Conservation (phyloP, 768 basidiomycete genomes). For the Serpula lacrymans region DNA sequence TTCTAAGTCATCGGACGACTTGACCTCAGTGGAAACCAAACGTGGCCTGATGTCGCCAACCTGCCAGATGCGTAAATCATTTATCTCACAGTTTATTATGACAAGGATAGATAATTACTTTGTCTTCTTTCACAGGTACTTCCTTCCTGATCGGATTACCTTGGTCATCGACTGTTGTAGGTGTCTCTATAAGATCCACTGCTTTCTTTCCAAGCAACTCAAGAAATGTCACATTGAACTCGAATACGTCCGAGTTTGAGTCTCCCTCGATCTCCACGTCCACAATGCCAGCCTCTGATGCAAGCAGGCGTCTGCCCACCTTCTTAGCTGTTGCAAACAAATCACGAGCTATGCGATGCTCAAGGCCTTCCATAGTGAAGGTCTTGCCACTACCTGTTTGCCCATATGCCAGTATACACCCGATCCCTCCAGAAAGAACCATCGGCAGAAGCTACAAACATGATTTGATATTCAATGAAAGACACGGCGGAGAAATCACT, state of each 20-base stretch:
- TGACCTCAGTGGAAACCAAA: slow-evolving; percentile 21
- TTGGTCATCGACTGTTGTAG: slow-evolving; percentile 17
- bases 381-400: slow-evolving; percentile 33
- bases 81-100: too few species aligned
- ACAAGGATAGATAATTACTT: slow-evolving; percentile 18
- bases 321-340: slow-evolving; percentile 23
- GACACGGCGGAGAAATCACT: slow-evolving; percentile 8
- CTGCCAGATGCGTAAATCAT: too few species aligned
- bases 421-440: slow-evolving; percentile 27
- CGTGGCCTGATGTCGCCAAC: slow-evolving; percentile 27
- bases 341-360: slow-evolving; percentile 31
- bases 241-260: slow-evolving; percentile 20
- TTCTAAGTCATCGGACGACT: slow-evolving; percentile 29
- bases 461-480: background rate
- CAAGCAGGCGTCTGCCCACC: slow-evolving; percentile 17
- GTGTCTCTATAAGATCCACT: slow-evolving; percentile 25
- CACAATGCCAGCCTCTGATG: slow-evolving; percentile 9
- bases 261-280: slow-evolving; percentile 5
- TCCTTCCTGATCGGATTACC: slow-evolving; percentile 25
- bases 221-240: slow-evolving; percentile 31
- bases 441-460: slow-evolving; percentile 21
- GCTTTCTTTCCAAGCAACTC: slow-evolving; percentile 31
- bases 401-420: slow-evolving; percentile 32
- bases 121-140: slow-evolving; percentile 29
- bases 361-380: slow-evolving; percentile 32